Conservation (phyloP, 768 basidiomycete species). For the Paxillus involutus region DNA sequence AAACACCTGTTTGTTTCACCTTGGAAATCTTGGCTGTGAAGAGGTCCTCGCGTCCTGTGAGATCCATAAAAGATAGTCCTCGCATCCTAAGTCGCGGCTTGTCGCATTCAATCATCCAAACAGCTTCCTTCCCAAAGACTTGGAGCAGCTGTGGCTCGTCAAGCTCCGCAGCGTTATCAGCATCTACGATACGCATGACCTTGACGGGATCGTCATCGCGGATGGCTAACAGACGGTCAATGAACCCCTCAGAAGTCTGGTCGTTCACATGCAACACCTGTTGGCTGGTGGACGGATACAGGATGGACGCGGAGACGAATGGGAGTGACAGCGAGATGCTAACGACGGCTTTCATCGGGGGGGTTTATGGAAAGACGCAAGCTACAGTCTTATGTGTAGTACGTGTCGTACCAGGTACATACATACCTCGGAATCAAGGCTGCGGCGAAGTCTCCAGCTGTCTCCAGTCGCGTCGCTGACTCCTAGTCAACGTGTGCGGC, state of each 20-base stretch:
- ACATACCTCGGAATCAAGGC: too few species aligned
- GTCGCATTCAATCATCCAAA: conserved; percentile 18
- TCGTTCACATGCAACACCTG: neutral
- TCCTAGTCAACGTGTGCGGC: too few species aligned
- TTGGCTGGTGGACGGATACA: neutral
- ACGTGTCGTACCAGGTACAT: too few species aligned
- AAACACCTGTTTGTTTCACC: neutral
- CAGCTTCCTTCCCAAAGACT: conserved; percentile 12
- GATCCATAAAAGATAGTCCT: conserved; percentile 13
- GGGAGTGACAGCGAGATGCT: neutral
- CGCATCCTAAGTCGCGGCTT: conserved; percentile 12
- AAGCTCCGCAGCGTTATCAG: too few species aligned
- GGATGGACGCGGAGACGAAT: neutral
- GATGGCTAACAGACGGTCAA: conserved; percentile 8
- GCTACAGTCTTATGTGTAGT: too few species aligned
- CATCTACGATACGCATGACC: conserved; percentile 16
- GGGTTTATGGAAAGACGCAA: neutral
- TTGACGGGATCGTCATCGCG: conserved; percentile 15
- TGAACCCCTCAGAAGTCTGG: neutral
- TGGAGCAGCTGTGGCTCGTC: too few species aligned
- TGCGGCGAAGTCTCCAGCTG: too few species aligned
- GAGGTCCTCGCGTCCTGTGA: conserved; percentile 7
- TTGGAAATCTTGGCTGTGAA: neutral
- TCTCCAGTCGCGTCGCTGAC: too few species aligned
- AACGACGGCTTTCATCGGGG: neutral